A percentile compares a stretch with the other conserved stretches of the same genome.
phyloP scores from a whole-genome alignment of 768 basidiomycete species.

The Lactarius psammicola region DNA sequence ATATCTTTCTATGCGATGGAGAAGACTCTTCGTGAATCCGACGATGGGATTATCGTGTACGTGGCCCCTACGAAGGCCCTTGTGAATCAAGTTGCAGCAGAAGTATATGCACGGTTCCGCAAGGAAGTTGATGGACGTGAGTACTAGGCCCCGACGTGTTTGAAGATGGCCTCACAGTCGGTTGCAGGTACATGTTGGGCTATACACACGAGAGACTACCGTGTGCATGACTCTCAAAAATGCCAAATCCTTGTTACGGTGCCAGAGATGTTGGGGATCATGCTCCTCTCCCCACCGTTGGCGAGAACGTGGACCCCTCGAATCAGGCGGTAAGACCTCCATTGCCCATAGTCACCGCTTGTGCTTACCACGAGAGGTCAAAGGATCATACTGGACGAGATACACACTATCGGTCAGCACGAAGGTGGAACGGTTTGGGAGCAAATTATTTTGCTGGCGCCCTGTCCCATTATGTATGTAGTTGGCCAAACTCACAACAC shows the following conservation, averaged over 20 bases:
- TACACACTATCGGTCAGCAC: conserved; percentile 68
- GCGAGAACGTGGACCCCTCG: conserved; percentile 61
- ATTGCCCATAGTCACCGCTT: too few relatives aligned
- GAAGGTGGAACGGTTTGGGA: conserved; percentile 73
- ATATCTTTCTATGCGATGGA: conserved; percentile 81
- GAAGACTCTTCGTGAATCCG: conserved; percentile 55
- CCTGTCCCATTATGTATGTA: conserved; percentile 68
- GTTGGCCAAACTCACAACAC: neutral
- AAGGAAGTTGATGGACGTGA: conserved; percentile 50
- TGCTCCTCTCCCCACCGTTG: conserved; percentile 66
- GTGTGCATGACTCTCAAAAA: conserved; percentile 58
- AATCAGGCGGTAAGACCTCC: conserved; percentile 50
- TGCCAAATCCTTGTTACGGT: conserved; percentile 78
- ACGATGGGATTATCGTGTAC: conserved; percentile 68
- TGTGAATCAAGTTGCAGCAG: conserved; percentile 68
- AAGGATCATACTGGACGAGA: conserved; percentile 69
- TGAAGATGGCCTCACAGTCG: conserved; percentile 4
- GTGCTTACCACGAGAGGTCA: neutral
- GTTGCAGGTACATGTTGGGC: conserved; percentile 58
- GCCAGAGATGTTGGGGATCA: conserved; percentile 64
- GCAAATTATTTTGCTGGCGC: conserved; percentile 66
- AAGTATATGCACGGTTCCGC: conserved; percentile 68
- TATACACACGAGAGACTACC: conserved; percentile 63
- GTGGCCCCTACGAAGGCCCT: conserved; percentile 75
- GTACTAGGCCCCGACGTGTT: conserved; percentile 30